Base-by-base conservation (phyloP, 148 eudicot species). In the Cornus suecica region DNA sequence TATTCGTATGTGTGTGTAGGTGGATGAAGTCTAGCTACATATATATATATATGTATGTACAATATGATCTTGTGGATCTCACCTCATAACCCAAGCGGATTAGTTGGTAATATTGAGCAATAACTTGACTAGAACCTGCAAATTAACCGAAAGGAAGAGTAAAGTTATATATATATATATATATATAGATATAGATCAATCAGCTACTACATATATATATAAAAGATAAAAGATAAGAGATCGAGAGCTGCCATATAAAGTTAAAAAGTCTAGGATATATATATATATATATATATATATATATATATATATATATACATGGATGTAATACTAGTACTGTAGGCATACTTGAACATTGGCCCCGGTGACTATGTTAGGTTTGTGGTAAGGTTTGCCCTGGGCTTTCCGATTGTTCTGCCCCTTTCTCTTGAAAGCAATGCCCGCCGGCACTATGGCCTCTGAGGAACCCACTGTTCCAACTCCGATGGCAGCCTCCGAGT, bases 91-190 rank as follows among this genome's bases (percentile, higher is more conserved):
- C 87, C 58, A 85, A 73, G 61, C 87, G 76, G 31, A 85, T 82
- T 45, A 85, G 72, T 66, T 84, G 87, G 66, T 84, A 84, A 58
- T 84, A 84, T 74, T 84, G 87, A n/a, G 84, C 84, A 82, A 81
- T 85, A 26, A 85, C 74, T 77, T 85, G 87, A 77, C 71, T 66
- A 30, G 87, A 84, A 66, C 84, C 86, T 84, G 82, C 61, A 68
- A 66, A 25, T 14, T n/a, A 32, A 32, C 2, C 5, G 5, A 32
- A 32, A n/a, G n/a, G 34, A 5, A 2, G 5, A 32, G 34, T 32
- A 32, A 32, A 32, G 34, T 32, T 32, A 32, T 32, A 2, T 5
- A 32, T 32, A 32, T 32, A 32, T n/a, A n/a, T n/a, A n/a, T n/a
- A n/a, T n/a, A n/a, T n/a, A n/a, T n/a, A n/a, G n/a, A n/a, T n/a